Percentiles rank a stretch among this genome's conserved stretches.
These are phyloP conservation scores for Shiraia bambusicola DNA, from an alignment of 2,329 filamentous ascomycete species.

Conservation along the genomic window DNA sequence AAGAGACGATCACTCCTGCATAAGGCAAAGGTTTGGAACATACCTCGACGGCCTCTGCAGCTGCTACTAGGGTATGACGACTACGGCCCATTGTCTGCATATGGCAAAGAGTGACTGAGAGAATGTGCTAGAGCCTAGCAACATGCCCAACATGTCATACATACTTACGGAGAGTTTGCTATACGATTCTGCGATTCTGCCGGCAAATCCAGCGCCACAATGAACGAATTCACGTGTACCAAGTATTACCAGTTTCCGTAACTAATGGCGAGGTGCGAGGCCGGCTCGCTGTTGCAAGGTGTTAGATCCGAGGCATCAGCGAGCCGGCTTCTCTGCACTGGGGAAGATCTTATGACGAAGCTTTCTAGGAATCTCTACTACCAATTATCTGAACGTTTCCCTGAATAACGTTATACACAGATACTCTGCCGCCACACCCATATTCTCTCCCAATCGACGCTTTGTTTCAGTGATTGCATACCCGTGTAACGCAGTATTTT, in stretches of 20 bases:
- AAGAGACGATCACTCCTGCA: constrained; percentile 17
- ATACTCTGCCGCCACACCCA: constrained; percentile 19
- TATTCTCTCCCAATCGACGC: constrained; percentile 11
- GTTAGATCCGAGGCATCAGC: constrained; percentile 43
- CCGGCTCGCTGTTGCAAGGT: constrained; percentile 2
- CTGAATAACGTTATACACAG: constrained; percentile 22
- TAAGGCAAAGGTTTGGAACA: constrained; percentile 13
- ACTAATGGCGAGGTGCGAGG: constrained; percentile 9
- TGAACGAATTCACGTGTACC: background rate
- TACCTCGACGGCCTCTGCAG: constrained; percentile 9
- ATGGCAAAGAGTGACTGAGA: constrained; percentile 9
- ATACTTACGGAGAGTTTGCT: constrained; percentile 3
- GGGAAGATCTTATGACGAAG: constrained; percentile 12
- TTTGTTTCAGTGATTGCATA: constrained; percentile 10
- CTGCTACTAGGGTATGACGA: constrained; percentile 10
- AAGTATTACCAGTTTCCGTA: too few relatives aligned
- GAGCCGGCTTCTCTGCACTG: constrained; percentile 12
- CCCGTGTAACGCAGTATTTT: constrained; percentile 1
- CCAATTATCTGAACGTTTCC: constrained; percentile 16
- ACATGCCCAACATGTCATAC: constrained; percentile 11
- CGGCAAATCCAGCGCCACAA: background rate
- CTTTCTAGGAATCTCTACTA: constrained; percentile 8
- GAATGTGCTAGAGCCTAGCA: constrained; percentile 7
- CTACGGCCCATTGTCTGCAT: constrained; percentile 19
- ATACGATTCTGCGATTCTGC: constrained; percentile 6